phyloP scores from a whole-genome alignment of 2,329 filamentous ascomycete species.

The Verticillium tricorpus region DNA sequence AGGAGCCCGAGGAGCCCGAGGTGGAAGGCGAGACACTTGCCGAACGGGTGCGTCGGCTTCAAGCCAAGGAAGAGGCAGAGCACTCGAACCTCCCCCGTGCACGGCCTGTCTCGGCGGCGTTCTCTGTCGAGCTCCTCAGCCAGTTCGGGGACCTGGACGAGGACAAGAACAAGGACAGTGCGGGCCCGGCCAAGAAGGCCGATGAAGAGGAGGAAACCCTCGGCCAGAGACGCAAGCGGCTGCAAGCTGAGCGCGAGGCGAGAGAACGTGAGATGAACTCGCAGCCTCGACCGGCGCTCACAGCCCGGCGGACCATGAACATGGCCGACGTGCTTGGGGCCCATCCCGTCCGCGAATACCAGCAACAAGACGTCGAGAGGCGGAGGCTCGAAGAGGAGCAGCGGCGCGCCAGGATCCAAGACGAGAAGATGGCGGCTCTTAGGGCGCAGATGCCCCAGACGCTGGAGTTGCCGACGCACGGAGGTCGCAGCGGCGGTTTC shows the following conservation, averaged over 20 bases:
- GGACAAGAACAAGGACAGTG: slow-evolving; percentile 28
- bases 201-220: slow-evolving; percentile 68
- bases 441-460: slow-evolving; percentile 44
- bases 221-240: slow-evolving; percentile 68
- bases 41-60: slow-evolving; percentile 61
- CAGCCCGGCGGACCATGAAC: slow-evolving; percentile 15
- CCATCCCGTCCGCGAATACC: slow-evolving; percentile 34
- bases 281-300: slow-evolving; percentile 4
- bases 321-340: slow-evolving; percentile 55
- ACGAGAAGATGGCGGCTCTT: slow-evolving; percentile 44
- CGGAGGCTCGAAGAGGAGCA: slow-evolving; percentile 32
- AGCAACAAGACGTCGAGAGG: slow-evolving; percentile 33
- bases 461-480: slow-evolving; percentile 19
- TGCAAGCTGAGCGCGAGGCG: slow-evolving; percentile 67
- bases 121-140: slow-evolving; percentile 64
- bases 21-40: slow-evolving; percentile 63
- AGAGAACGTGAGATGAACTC: slow-evolving; percentile 49
- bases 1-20: slow-evolving; percentile 27
- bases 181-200: slow-evolving; percentile 20
- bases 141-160: slow-evolving; percentile 53
- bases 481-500: slow-evolving; percentile 38
- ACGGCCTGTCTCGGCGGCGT: slow-evolving; percentile 59
- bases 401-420: slow-evolving; percentile 35
- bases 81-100: slow-evolving; percentile 44
- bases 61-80: slow-evolving; percentile 44